phyloP scores from a whole-genome alignment of 2,329 filamentous ascomycete species.

The Aspergillus ruber region DNA sequence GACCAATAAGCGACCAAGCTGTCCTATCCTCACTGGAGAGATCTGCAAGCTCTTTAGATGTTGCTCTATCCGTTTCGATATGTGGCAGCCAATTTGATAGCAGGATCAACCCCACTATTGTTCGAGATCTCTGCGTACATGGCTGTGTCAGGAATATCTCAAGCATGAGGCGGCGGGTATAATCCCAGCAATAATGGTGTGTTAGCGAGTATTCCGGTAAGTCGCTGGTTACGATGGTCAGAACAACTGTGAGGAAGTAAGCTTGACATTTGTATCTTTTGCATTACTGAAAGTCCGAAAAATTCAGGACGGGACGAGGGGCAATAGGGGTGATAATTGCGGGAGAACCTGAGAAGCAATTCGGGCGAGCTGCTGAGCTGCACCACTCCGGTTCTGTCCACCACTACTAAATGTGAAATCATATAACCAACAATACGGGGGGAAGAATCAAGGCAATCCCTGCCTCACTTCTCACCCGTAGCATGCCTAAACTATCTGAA shows the following conservation, averaged over 20 bases:
- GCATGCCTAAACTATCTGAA: conserved; percentile 38
- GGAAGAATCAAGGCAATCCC: conserved; percentile 22
- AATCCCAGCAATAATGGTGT: conserved; percentile 5
- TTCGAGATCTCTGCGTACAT: conserved; percentile 7
- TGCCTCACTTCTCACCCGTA: conserved; percentile 35
- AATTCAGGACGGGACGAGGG: conserved; percentile 4
- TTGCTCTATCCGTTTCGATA: conserved; percentile 1
- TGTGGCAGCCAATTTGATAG: conserved; percentile 18
- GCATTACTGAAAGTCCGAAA: not conserved
- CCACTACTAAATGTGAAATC: too few relatives aligned
- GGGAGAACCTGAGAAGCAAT: not conserved
- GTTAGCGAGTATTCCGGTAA: conserved; percentile 1
- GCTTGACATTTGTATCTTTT: conserved; percentile 1
- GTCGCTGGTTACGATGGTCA: conserved; percentile 11
- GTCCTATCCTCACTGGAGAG: conserved; percentile 11
- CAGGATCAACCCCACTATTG: conserved; percentile 15
- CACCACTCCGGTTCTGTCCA: not conserved
- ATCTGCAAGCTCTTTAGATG: not conserved
- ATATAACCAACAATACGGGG: too few relatives aligned
- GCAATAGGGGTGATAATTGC: conserved; percentile 6
- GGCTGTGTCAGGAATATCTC: conserved; percentile 10
- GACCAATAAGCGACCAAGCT: conserved; percentile 18
- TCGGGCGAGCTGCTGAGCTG: not conserved
- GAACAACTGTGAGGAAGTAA: conserved; percentile 7
- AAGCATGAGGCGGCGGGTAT: conserved; percentile 5